Base-by-base conservation (phyloP, 177 flowering plant genomes). In the Vitis hybrid region DNA sequence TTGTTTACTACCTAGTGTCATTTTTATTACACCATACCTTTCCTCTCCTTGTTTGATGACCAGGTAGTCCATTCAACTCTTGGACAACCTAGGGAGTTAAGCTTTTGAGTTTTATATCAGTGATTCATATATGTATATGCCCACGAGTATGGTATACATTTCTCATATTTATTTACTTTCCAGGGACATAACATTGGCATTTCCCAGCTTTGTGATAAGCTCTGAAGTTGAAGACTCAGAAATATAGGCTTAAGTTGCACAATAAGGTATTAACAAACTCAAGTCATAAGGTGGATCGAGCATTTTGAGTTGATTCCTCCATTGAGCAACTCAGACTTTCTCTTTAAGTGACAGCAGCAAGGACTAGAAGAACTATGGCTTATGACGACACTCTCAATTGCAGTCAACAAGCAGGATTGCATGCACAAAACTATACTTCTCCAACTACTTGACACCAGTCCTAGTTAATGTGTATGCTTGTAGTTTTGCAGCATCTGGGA, bases 111-210 rank as follows among this genome's bases (percentile, higher is more conserved):
- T 50, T 18, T 6, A 16, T 7, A 19, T 64, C 50, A 26, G 48
- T 22, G 19, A 12, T 51, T 57, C 11, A 5, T 3, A 51, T 16
- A 8, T n/a, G 2, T 18, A 10, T 61, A 4, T 33, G 7, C 18
- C 1, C 13, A 1, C 0, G 3, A 15, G 11, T 2, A 15, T 29
- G 4, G 1, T 16, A 2, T 33, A 55, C 12, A 39, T 1, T n/a
- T 2, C 1, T n/a, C 33, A 10, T 14, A 51, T 60, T 64, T 10
- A 22, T 64, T 1, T 51, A 11, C 51, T 62, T 62, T 62, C 11
- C 79, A 89, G 90, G 86, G 90, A 87, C 59, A 81, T 86, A 70
- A 80, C 86, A 15, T 13, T 82, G 18, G 86, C 89, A 53, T 86
- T 88, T 71, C 92, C 92, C 0, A 88, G 90, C 74, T 88, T 88